Evolutionary conservation across 257 asterid genomes (phyloP), one percentile per base, ranked within the genome.

Genomic region (Parsonsia alboflavescens): DNA sequence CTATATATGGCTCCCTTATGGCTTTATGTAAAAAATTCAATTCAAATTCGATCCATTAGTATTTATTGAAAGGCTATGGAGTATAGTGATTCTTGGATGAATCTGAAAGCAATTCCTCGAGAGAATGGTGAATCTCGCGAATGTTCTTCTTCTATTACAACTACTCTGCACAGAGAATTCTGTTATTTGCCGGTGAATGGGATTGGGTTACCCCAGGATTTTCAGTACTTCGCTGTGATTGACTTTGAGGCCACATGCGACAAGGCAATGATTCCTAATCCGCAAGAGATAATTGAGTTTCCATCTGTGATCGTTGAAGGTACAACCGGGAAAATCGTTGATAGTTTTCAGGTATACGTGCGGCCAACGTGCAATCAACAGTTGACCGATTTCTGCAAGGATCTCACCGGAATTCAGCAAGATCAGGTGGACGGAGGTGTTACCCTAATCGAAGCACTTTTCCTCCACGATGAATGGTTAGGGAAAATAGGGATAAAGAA

Each of bases 171-270:
- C n/a, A n/a, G n/a, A n/a, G n/a, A n/a, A n/a, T n/a, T n/a, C n/a
- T n/a, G n/a, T n/a, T n/a, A n/a, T n/a, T n/a, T n/a, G n/a, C n/a
- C n/a, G n/a, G n/a, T n/a, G n/a, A n/a, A n/a, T n/a, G n/a, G n/a
- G n/a, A n/a, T n/a, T n/a, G n/a, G n/a, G n/a, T n/a, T 61, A 84
- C 85, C 74, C 98, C 98, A 3, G 97, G 91, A 82, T 97, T 87
- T 93, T 81, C 90, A 89, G 41, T 88, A 86, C 82, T 93, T 93
- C 59, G 93, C 89, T 36, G 96, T 93, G 71, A 88, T 93, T 28
- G 97, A 93, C 82, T 91, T 93, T 72, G 97, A 93, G 90, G 97
- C 97, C 50, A 93, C 98, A 6, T 93, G 98, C 53, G 97, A 93
- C 80, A 91, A 80, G 82, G 96, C 80, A 71, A 89, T 81, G 66